Evolutionary conservation across 441 rosid species (phyloP), one percentile per base, ranked within the genome.

Genomic region (Omphalea diandra): DNA sequence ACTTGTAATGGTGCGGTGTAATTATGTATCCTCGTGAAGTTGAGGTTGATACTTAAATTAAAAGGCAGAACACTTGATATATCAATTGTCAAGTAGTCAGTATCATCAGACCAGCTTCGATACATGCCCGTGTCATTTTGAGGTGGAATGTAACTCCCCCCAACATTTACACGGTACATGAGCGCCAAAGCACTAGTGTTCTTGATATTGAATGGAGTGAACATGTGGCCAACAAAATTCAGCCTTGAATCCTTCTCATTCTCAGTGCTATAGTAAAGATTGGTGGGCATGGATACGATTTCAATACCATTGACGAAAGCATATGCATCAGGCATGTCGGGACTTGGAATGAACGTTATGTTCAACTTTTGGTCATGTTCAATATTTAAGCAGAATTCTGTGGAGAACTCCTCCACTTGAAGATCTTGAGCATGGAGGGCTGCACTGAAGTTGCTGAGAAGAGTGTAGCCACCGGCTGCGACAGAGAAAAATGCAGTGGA

Each of bases 261-360:
- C 7, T 14, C 0, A 24, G 53, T 1, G 67, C 74, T 0, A 33
- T 77, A 63, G 61, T 81, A 82, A 7, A 86, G 67, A 66, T 74
- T 40, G 1, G 54, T 50, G 0, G 88, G 89, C 71, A 78, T 80
- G 36, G 82, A 75, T 0, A 80, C 68, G 9, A 87, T 58, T 69
- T 89, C 90, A 27, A 84, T 71, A 5, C 90, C 92, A 20, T 85
- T 89, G 36, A 87, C 61, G 15, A 85, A 85, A 7, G 85, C 90
- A 17, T 63, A 80, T 1, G 87, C 75, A 8, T 38, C 60, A 0
- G 22, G 3, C 50, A 61, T 24, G 27, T 22, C 17, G 2, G 29
- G 26, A 17, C 64, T 73, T 8, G 86, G 88, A 10, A 0, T 58
- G 65, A 83, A 81, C 0, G 79, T 78, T 58, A 83, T 46, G 50